Evolutionary conservation across 768 basidiomycete genomes (phyloP), one percentile per base, ranked within the genome.

Genomic region (Lepiota venenata): DNA sequence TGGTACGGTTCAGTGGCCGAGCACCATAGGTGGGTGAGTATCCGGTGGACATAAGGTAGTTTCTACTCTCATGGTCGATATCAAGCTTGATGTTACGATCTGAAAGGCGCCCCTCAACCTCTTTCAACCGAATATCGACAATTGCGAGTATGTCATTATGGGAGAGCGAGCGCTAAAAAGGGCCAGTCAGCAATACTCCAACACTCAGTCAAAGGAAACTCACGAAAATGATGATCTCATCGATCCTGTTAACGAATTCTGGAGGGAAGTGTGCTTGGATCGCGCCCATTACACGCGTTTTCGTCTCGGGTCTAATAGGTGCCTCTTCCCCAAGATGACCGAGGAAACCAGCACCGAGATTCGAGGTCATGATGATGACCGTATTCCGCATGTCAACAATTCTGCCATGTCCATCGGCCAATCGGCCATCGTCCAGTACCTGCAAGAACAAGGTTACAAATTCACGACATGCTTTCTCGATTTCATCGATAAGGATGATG

Each of bases 301-400:
- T 78, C 4, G 88, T 87, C 47, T 77, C 70, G 0, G 79, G 65
- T 16, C 72, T 82, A 47, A 96, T 83, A 0, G 82, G 74, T 2
- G 53, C 53, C 3, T 91, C 91, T 56, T 86, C 83, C 2, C 78
- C 79, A 75, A 87, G 80, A 46, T 91, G 91, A 52, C 87, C 83
- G 44, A 92, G 75, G 70, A 80, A 88, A 18, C 76, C 74, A 4
- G 90, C 88, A 41, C 91, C 94, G 16, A 96, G 78, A 66, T 98
- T 98, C 46, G 91, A 93, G 3, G 94, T 96, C 84, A 96, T 89
- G 69, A 94, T 89, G 66, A 96, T 92, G 64, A 96, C 90, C 1
- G 92, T 91, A 66, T 94, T 95, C 55, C 85, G 78, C 78, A 93
- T 93, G 69, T 91, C 87, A 16, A 91, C 83, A 39, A 91, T 75